phyloP scores from a whole-genome alignment of 345 rosid species.

The Acer yangbiense region DNA sequence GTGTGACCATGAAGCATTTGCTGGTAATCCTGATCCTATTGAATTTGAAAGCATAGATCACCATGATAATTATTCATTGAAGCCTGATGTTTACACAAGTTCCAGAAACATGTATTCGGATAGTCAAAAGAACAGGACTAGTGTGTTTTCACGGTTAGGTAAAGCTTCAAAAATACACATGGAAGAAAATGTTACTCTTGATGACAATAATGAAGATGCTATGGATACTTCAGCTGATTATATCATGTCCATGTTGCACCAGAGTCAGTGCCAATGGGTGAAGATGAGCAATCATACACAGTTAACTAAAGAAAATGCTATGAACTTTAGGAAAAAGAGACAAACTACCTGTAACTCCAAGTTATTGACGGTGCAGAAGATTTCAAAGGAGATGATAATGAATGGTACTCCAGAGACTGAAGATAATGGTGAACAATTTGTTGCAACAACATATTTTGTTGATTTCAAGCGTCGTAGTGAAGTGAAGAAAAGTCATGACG shows the following conservation, averaged over 20 bases:
- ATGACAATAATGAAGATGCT: conserved; percentile 12
- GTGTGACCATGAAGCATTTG: conserved; percentile 21
- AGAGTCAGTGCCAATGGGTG: conserved; percentile 33
- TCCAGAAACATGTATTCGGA: conserved; percentile 10
- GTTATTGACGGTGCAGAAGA: conserved; percentile 1
- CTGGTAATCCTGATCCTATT: conserved; percentile 13
- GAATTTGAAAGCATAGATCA: conserved; percentile 15
- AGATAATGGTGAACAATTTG: conserved; percentile 23
- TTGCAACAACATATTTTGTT: conserved; percentile 36
- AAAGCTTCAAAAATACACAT: conserved; percentile 23
- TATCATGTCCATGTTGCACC: conserved; percentile 46
- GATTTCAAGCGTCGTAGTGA: conserved; percentile 60
- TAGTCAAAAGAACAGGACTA: conserved; percentile 29
- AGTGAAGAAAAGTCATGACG: conserved; percentile 21
- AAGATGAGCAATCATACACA: conserved; percentile 19
- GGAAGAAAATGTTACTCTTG: conserved; percentile 17
- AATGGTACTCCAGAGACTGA: conserved; percentile 20
- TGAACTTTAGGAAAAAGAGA: conserved; percentile 24
- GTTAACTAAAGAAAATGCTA: conserved; percentile 14
- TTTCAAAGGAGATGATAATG: conserved; percentile 26
- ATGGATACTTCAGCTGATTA: conserved; percentile 44
- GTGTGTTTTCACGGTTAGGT: conserved; percentile 59
- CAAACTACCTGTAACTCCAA: neutral
- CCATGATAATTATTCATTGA: conserved; percentile 3
- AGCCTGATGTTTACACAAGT: neutral